Evolutionary conservation across 2,329 filamentous ascomycete genomes (phyloP).

Genomic region (Sporothrix dimorphospora): DNA sequence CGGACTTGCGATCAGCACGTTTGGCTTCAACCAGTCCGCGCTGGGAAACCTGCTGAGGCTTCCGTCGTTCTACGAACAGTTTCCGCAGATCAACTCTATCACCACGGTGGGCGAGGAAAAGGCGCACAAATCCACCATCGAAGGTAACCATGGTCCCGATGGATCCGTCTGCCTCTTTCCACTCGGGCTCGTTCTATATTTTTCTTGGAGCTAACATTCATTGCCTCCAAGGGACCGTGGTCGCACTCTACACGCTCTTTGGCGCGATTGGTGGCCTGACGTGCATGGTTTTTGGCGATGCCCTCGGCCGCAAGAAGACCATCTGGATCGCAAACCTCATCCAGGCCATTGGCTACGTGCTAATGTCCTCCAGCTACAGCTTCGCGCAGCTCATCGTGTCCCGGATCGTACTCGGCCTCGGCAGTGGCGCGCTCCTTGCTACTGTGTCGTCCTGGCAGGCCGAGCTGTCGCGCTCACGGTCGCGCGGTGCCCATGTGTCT

Average conservation of each 20-base stretch:
- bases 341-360: conserved; percentile 35
- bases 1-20: conserved; percentile 12
- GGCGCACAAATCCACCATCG: neutral
- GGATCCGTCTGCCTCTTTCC: too few relatives aligned
- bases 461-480: conserved; percentile 50
- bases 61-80: conserved; percentile 4
- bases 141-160: too few relatives aligned
- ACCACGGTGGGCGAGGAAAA: neutral
- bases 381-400: conserved; percentile 53
- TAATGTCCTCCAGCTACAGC: conserved; percentile 37
- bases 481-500: conserved; percentile 51
- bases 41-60: conserved; percentile 4
- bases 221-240: conserved; percentile 17
- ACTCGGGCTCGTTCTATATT: too few relatives aligned
- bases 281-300: conserved; percentile 6
- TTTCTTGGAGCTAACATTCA: too few relatives aligned
- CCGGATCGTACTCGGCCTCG: conserved; percentile 55
- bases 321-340: conserved; percentile 36
- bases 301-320: conserved; percentile 38
- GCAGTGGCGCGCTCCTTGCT: conserved; percentile 55
- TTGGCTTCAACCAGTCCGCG: conserved; percentile 20
- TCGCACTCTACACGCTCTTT: conserved; percentile 11
- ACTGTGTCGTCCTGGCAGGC: conserved; percentile 53
- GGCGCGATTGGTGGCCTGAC: neutral
- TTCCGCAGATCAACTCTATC: conserved; percentile 2